Evolutionary conservation across 306 rosid species (phyloP).

Genomic region (Adenanthera pavonina): DNA sequence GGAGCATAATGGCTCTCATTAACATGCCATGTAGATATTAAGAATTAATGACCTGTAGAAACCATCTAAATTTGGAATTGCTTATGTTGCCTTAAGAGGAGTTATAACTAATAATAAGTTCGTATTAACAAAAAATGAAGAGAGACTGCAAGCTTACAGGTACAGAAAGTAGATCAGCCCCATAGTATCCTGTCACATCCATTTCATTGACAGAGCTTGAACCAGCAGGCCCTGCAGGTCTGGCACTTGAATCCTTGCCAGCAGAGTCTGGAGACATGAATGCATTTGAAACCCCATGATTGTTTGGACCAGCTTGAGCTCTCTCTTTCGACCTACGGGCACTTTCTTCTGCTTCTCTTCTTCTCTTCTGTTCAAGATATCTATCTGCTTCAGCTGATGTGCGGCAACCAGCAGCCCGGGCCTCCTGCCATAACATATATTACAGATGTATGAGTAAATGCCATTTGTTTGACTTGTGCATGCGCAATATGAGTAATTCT

Average conservation of each 20-base stretch:
- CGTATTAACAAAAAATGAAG: neutral
- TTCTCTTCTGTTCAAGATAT: constrained; percentile 67
- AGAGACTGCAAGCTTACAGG: constrained; percentile 63
- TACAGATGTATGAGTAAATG: constrained; percentile 23
- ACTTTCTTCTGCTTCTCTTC: constrained; percentile 71
- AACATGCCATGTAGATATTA: neutral
- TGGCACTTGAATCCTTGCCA: constrained; percentile 62
- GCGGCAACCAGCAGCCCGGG: constrained; percentile 82
- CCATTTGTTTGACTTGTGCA: constrained; percentile 25
- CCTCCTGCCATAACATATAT: constrained; percentile 62
- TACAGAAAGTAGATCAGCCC: constrained; percentile 83
- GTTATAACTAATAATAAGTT: neutral
- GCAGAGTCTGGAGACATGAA: constrained; percentile 64
- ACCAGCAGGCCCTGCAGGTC: constrained; percentile 67
- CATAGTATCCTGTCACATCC: constrained; percentile 66
- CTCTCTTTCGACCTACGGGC: constrained; percentile 64
- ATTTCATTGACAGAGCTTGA: constrained; percentile 64
- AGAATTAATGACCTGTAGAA: neutral
- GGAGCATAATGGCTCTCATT: no score
- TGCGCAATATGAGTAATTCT: neutral
- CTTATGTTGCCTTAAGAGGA: neutral
- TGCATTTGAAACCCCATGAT: constrained; percentile 68
- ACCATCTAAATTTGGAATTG: neutral
- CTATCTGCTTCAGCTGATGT: constrained; percentile 72
- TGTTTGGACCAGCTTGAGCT: constrained; percentile 65